Conservation (phyloP, 805 yeast genomes). For the Cyberlindnera lachancei region DNA sequence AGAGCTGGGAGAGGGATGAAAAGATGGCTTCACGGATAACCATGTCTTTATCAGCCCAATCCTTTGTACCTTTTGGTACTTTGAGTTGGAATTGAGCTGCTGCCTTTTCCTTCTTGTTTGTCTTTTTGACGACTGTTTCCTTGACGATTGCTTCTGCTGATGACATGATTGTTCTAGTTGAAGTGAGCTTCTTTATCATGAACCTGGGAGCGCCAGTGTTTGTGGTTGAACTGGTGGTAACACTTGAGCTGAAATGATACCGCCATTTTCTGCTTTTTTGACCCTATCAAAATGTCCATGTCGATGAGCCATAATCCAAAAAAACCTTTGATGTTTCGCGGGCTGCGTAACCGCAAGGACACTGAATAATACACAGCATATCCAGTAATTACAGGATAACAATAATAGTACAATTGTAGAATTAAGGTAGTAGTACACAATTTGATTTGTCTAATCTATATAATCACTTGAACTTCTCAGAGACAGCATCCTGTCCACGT, state of each 20-base stretch:
- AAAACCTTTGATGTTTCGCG: too few species aligned
- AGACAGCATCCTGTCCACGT: constrained; percentile 46
- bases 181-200: too few species aligned
- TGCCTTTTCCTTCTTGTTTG: constrained; percentile 10
- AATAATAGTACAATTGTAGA: too few species aligned
- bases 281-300: too few species aligned
- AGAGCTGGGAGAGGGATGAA: constrained; percentile 58
- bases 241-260: too few species aligned
- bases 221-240: too few species aligned
- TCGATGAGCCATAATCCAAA: too few species aligned
- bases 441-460: too few species aligned
- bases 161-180: constrained; percentile 2
- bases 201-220: too few species aligned
- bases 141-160: constrained; percentile 1
- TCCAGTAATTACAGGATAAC: neutral
- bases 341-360: too few species aligned
- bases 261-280: too few species aligned
- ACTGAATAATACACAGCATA: too few species aligned
- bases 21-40: constrained; percentile 86
- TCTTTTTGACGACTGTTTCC: constrained; percentile 1
- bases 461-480: constrained; percentile 37
- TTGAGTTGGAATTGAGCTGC: constrained; percentile 68
- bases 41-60: constrained; percentile 99
- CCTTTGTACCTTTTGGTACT: constrained; percentile 96
- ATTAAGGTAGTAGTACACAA: neutral